Evolutionary conservation across 768 basidiomycete genomes (phyloP).

Genomic region (Collybiopsis luxurians): DNA sequence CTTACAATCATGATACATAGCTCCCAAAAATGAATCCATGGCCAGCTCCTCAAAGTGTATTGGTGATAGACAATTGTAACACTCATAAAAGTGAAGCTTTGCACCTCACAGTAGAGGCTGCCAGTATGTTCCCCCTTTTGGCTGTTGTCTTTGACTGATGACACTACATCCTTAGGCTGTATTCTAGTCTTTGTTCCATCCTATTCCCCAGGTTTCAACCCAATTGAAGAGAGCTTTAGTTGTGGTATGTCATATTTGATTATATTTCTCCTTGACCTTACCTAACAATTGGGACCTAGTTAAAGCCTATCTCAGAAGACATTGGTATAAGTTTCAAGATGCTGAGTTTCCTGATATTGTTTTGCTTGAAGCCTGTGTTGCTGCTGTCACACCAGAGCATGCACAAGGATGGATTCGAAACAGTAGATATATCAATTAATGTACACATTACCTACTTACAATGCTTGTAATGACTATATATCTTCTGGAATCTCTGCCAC

Average conservation of each 20-base stretch:
- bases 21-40: conserved; percentile 24
- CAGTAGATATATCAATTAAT: conserved; percentile 15
- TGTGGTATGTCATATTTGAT: background rate
- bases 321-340: conserved; percentile 5
- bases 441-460: background rate
- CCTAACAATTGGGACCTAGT: background rate
- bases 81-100: conserved; percentile 22
- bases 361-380: conserved; percentile 14
- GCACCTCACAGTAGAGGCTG: conserved; percentile 19
- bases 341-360: conserved; percentile 6
- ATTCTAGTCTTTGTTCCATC: conserved; percentile 25
- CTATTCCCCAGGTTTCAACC: conserved; percentile 34
- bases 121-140: too few relatives aligned
- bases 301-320: conserved; percentile 11
- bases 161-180: too few relatives aligned
- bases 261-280: background rate
- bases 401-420: conserved; percentile 19
- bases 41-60: conserved; percentile 6
- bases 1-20: conserved; percentile 13
- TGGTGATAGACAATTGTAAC: conserved; percentile 10
- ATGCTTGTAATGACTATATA: background rate
- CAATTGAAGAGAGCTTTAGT: conserved; percentile 31
- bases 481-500: background rate
- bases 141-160: too few relatives aligned
- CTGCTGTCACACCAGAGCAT: conserved; percentile 18